Evolutionary conservation across 352 stramenopile genomes (phyloP), one percentile per base, ranked within the genome.

Genomic region (Globisporangium uncinulatum): DNA sequence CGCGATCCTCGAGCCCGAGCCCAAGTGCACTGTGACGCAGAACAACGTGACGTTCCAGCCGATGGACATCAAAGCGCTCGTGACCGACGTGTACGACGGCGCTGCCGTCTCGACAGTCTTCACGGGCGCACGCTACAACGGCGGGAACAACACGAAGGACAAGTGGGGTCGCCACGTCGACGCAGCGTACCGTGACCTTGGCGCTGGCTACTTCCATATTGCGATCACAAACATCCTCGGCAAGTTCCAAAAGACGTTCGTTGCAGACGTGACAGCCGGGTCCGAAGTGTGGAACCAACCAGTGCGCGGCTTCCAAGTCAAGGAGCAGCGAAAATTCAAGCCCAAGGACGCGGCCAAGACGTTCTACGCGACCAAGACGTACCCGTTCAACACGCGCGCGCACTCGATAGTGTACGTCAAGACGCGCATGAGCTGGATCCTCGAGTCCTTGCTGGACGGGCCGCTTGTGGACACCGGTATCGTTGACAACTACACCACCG

Each of bases 231-330:
- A 65, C 44, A 44, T 62, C 8, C 36, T 62, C 21, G 56, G 56
- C 0, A 36, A 32, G 8, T 32, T 62, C 37, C 51, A 57, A 11
- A 48, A 62, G 34, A 50, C 56, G 20, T 56, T 56, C 20, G 51
- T 62, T 3, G 56, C 57, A 6, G 56, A 57, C 44, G 54, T 60
- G 17, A 74, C 70, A 0, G 73, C 76, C 6, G 74, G 74, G 31
- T 65, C 71, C 13, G 69, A 83, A 54, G 76, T 86, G 17, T 86
- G 76, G 76, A 86, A 86, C 62, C 76, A 86, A 36, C 76, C 76
- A 4, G 74, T 57, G 29, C 70, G 70, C 1, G 61, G 73, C 36
- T 86, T 70, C 52, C 63, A 86, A 13, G 74, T 86, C 31, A 62
- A 72, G n/a, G 63, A 74, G 48, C 65, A 79, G 52, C 63, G 63